Evolutionary conservation across 108 stramenopile genomes (phyloP).

Genomic region (Thalassiosira profunda): DNA sequence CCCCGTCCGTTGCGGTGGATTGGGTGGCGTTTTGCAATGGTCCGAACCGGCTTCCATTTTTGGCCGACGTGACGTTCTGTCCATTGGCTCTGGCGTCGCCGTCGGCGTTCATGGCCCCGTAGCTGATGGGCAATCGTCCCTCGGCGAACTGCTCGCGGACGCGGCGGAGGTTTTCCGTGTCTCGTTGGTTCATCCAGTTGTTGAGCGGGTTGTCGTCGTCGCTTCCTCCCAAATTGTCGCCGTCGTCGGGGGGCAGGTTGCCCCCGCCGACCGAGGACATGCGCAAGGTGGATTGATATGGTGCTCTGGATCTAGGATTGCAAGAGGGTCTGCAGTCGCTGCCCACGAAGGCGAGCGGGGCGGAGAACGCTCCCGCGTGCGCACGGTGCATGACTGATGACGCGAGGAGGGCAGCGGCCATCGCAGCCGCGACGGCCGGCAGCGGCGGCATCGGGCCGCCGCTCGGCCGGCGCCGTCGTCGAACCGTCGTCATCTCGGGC

Average conservation of each 20-base stretch:
- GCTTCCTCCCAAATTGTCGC: too few relatives aligned
- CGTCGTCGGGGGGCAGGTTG: too few relatives aligned
- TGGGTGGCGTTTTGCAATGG: not conserved
- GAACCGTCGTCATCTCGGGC: too few relatives aligned
- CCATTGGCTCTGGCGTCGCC: not conserved
- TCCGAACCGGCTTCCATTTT: not conserved
- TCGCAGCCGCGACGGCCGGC: too few relatives aligned
- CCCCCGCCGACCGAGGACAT: conserved; percentile 24
- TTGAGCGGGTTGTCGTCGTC: conserved; percentile 36
- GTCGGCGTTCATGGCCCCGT: conserved; percentile 34
- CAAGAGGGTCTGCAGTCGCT: not conserved
- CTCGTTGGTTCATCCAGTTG: conserved; percentile 33
- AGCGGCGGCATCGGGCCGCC: too few relatives aligned
- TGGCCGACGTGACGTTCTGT: too few relatives aligned
- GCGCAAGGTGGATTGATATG: not conserved
- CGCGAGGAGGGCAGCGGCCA: too few relatives aligned
- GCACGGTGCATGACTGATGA: too few relatives aligned
- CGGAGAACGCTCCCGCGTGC: too few relatives aligned
- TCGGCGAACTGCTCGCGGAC: conserved; percentile 26
- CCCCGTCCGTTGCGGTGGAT: not conserved
- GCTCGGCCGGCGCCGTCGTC: too few relatives aligned
- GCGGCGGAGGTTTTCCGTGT: conserved; percentile 6
- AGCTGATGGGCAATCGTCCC: conserved; percentile 30
- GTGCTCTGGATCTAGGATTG: too few relatives aligned
- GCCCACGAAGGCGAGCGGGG: conserved; percentile 1